Percentiles rank a stretch among this genome's conserved stretches.
Conservation (phyloP, 768 basidiomycete species). For the Tephrocybe sp. region DNA sequence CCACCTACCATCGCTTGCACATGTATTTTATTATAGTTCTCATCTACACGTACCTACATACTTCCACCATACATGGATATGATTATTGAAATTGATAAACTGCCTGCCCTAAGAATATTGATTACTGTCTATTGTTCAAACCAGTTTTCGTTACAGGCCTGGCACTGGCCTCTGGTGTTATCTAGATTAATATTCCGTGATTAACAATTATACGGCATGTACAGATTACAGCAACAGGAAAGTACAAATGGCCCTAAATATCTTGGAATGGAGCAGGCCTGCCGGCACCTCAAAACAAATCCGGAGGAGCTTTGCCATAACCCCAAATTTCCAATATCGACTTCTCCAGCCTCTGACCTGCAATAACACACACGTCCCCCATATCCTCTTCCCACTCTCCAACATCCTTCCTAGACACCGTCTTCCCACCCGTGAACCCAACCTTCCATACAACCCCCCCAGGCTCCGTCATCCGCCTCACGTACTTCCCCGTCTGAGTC, state of each 20-base stretch:
- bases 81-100: neutral
- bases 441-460: conserved; percentile 84
- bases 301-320: conserved; percentile 42
- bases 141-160: no score
- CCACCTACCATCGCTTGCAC: conserved; percentile 1
- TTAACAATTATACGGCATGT: no score
- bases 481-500: conserved; percentile 59
- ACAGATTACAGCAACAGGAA: no score
- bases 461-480: conserved; percentile 58
- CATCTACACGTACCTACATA: conserved; percentile 1
- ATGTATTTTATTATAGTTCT: conserved; percentile 5
- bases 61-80: neutral
- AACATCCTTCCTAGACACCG: conserved; percentile 9
- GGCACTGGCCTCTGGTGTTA: no score
- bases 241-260: no score
- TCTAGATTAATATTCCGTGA: no score
- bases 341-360: conserved; percentile 79
- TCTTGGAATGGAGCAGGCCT: neutral
- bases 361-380: conserved; percentile 71
- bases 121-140: no score
- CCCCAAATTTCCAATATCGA: conserved; percentile 90
- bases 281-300: neutral
- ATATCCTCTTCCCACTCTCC: conserved; percentile 21
- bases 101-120: no score
- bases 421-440: conserved; percentile 45